These are phyloP conservation scores for Byssothecium circinans DNA, from an alignment of 2,329 filamentous ascomycete species.

Conservation along the genomic window DNA sequence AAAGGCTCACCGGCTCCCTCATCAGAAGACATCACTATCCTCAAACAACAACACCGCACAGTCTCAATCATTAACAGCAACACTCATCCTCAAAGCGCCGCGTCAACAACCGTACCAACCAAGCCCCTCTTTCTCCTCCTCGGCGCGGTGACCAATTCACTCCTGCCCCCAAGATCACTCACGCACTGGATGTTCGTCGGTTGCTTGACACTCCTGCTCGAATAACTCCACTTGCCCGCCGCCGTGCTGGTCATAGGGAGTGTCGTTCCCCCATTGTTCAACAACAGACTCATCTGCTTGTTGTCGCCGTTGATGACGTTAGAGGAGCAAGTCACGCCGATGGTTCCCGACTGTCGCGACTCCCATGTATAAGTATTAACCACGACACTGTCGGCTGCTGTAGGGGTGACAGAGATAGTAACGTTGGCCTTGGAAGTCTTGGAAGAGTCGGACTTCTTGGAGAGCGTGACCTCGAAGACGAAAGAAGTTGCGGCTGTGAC, in stretches of 20 bases:
- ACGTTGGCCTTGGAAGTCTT: slow-evolving; percentile 29
- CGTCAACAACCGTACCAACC: neutral
- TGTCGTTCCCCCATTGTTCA: slow-evolving; percentile 26
- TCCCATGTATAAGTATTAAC: slow-evolving; percentile 40
- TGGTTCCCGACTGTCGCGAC: slow-evolving; percentile 31
- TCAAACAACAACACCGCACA: too few relatives aligned
- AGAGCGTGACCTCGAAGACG: slow-evolving; percentile 34
- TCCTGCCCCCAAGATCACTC: slow-evolving; percentile 27
- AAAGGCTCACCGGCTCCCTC: too few relatives aligned
- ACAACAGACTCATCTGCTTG: slow-evolving; percentile 31
- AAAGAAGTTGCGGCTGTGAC: slow-evolving; percentile 25
- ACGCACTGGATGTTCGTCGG: slow-evolving; percentile 35
- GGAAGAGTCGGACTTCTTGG: slow-evolving; percentile 25
- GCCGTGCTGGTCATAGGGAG: slow-evolving; percentile 25
- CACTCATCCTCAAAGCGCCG: neutral
- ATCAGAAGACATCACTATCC: too few relatives aligned
- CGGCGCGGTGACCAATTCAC: slow-evolving; percentile 22
- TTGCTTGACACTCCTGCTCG: slow-evolving; percentile 23
- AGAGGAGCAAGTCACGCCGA: slow-evolving; percentile 36
- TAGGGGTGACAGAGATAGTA: slow-evolving; percentile 30
- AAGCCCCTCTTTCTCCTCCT: slow-evolving; percentile 19
- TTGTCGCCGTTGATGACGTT: slow-evolving; percentile 39
- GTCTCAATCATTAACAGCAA: too few relatives aligned
- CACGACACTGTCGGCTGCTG: slow-evolving; percentile 29
- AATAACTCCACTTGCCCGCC: slow-evolving; percentile 34